These are phyloP conservation scores for Ophiostoma perfectum DNA, from an alignment of 2,329 filamentous ascomycete species.

Conservation along the genomic window DNA sequence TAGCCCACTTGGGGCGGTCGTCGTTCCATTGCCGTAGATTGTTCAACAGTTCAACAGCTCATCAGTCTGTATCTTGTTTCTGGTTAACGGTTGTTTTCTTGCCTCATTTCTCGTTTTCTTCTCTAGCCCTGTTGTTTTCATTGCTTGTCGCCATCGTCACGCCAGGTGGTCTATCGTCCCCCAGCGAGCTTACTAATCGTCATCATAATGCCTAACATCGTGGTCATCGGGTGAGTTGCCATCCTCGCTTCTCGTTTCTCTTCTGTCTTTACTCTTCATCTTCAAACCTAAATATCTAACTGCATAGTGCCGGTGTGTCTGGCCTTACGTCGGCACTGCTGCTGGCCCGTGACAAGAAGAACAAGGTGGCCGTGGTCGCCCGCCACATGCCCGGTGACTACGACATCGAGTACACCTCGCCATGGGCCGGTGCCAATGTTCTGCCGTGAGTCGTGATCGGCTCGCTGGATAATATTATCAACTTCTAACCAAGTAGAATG, in stretches of 20 bases:
- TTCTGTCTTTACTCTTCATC: too few relatives aligned
- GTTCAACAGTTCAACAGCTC: neutral
- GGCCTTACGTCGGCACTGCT: slow-evolving; percentile 48
- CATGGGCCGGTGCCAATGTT: slow-evolving; percentile 81
- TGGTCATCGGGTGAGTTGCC: slow-evolving; percentile 35
- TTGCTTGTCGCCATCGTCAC: neutral
- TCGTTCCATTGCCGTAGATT: neutral
- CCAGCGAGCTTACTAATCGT: neutral
- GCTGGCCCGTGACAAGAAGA: slow-evolving; percentile 41
- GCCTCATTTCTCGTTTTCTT: neutral
- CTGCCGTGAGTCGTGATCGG: slow-evolving; percentile 52
- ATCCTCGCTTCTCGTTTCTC: too few relatives aligned
- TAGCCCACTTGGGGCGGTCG: neutral
- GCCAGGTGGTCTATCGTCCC: neutral
- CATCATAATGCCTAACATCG: slow-evolving; percentile 34
- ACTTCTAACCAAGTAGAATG: slow-evolving; percentile 37
- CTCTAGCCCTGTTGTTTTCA: neutral
- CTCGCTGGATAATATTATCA: neutral
- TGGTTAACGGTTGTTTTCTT: too few relatives aligned
- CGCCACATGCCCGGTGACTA: slow-evolving; percentile 95
- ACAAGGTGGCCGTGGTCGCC: slow-evolving; percentile 42
- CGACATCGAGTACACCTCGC: slow-evolving; percentile 83
- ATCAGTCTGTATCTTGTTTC: too few relatives aligned
- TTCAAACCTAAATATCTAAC: neutral
- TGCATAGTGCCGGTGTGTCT: slow-evolving; percentile 43